Percentiles rank a stretch among this genome's conserved stretches.
Evolutionary conservation across 176 grass and related monocot species (phyloP).

Genomic region (Pontederia crassipes): DNA sequence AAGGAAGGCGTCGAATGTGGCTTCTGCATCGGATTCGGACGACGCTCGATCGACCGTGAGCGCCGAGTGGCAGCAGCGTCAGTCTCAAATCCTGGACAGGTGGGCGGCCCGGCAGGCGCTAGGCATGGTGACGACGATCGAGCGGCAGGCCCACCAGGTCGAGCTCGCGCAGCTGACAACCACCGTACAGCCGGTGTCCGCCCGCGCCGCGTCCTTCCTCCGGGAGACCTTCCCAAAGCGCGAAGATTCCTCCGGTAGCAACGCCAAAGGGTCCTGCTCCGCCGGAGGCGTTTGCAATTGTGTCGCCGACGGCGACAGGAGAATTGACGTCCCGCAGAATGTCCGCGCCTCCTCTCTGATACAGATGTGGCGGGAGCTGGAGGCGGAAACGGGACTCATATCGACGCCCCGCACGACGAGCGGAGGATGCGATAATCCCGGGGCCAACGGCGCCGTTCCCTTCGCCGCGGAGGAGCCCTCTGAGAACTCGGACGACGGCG

Average conservation of each 20-base stretch:
- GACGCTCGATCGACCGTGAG: neutral
- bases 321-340: neutral
- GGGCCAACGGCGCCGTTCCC: neutral
- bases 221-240: neutral
- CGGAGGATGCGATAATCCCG: neutral
- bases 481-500: neutral
- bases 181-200: neutral
- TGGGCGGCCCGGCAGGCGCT: constrained; percentile 1
- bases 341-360: neutral
- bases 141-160: neutral
- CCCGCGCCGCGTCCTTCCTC: neutral
- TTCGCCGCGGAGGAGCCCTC: neutral
- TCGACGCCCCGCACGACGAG: neutral
- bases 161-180: neutral
- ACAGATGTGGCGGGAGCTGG: constrained; percentile 1
- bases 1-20: neutral
- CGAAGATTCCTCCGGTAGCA: neutral
- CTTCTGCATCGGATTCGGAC: neutral
- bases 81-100: neutral
- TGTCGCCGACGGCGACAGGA: neutral
- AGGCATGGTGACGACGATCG: neutral
- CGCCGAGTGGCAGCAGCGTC: neutral
- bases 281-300: neutral
- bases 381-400: neutral
- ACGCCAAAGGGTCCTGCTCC: neutral